Percentiles rank a stretch among this genome's conserved stretches.
phyloP scores from a whole-genome alignment of 306 rosid species.

The Lathyrus oleraceus region DNA sequence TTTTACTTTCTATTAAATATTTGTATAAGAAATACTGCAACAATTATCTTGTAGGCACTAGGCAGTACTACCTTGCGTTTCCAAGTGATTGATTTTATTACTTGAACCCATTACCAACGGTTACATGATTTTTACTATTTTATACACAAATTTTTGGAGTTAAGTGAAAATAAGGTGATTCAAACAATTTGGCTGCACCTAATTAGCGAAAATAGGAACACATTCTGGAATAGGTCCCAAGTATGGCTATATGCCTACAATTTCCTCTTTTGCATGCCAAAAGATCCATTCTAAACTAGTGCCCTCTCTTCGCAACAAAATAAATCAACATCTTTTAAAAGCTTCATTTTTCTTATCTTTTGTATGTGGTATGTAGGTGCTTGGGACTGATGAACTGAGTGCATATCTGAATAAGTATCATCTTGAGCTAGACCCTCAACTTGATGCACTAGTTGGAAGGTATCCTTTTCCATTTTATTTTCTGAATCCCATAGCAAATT shows the following conservation, averaged over 20 bases:
- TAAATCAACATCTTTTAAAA: too few species aligned
- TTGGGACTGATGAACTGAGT: constrained; percentile 84
- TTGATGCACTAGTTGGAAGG: constrained; percentile 90
- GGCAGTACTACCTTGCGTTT: background rate
- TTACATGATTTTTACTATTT: background rate
- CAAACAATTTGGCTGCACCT: background rate
- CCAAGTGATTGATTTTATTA: background rate
- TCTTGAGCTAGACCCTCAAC: constrained; percentile 86
- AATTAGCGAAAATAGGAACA: background rate
- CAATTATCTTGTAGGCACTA: background rate
- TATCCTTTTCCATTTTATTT: constrained; percentile 30
- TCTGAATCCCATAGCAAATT: constrained; percentile 5
- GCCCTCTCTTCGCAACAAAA: background rate
- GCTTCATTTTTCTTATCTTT: background rate
- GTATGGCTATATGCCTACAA: background rate
- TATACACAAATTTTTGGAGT: background rate
- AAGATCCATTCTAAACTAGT: background rate
- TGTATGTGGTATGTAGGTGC: constrained; percentile 56
- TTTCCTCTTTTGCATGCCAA: background rate
- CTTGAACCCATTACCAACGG: background rate
- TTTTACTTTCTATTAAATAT: too few species aligned
- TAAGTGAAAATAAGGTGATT: background rate
- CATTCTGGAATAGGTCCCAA: background rate
- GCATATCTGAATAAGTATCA: constrained; percentile 76
- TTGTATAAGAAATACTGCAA: too few species aligned